Conservation (phyloP, 2,329 filamentous ascomycete genomes). For the Aspergillus luchuensis region DNA sequence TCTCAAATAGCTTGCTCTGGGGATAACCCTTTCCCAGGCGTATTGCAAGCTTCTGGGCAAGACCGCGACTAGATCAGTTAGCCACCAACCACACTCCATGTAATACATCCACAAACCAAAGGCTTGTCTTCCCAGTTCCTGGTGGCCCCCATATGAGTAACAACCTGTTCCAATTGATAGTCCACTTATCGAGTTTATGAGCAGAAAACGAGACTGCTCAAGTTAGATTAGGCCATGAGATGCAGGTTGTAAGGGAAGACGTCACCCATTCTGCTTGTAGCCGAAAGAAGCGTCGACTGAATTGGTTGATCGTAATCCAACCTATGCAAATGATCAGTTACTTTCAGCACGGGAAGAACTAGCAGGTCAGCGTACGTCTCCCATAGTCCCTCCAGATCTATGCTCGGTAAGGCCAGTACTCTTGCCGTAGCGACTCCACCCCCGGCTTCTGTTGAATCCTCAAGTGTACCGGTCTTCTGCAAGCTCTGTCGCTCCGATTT, state of each 20-base stretch:
- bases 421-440: conserved; percentile 37
- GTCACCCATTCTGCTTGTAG: conserved; percentile 44
- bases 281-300: conserved; percentile 44
- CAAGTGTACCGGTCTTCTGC: conserved; percentile 23
- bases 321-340: conserved; percentile 19
- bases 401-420: conserved; percentile 40
- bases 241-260: not conserved
- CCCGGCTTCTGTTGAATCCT: conserved; percentile 15
- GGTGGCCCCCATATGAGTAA: conserved; percentile 91
- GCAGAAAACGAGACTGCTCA: conserved; percentile 33
- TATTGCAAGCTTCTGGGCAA: conserved; percentile 55
- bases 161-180: conserved; percentile 50
- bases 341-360: not conserved
- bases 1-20: conserved; percentile 46
- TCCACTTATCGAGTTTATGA: conserved; percentile 38
- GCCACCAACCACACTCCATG: not conserved
- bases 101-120: conserved; percentile 18
- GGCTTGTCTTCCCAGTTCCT: conserved; percentile 82
- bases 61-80: conserved; percentile 37
- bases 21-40: conserved; percentile 47
- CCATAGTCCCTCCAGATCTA: conserved; percentile 47
- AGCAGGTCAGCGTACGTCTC: conserved; percentile 37
- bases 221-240: not conserved
- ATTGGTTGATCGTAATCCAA: conserved; percentile 49
- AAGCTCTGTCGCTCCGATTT: conserved; percentile 25